Conservation (phyloP, 225 moss, liverwort and hornwort genomes). For the Polytrichum commune region DNA sequence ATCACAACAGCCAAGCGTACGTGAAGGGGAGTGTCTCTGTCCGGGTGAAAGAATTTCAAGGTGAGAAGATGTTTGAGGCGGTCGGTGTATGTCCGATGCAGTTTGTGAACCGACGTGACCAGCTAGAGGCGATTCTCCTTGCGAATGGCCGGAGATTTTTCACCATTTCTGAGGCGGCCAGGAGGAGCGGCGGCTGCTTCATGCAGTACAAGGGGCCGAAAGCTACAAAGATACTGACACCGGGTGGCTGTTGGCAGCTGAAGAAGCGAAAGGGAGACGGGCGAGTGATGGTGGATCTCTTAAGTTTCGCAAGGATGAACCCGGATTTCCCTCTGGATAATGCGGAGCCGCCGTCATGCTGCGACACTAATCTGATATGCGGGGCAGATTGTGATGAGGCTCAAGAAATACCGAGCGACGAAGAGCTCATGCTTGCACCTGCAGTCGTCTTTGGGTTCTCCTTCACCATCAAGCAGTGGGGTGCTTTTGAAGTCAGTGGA, state of each 20-base stretch:
- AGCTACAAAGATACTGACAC: background rate
- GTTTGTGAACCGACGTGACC: conserved; percentile 10
- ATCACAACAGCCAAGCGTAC: conserved; percentile 51
- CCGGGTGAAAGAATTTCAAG: conserved; percentile 13
- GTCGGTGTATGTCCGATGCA: conserved; percentile 39
- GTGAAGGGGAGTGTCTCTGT: conserved; percentile 7
- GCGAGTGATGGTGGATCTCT: conserved; percentile 61
- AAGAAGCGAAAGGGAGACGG: conserved; percentile 56
- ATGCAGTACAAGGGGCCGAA: conserved; percentile 40
- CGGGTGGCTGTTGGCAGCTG: conserved; percentile 12
- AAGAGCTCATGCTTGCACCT: conserved; percentile 52
- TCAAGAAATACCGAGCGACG: conserved; percentile 29
- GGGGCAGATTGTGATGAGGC: background rate
- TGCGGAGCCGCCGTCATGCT: conserved; percentile 37
- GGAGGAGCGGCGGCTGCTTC: conserved; percentile 22
- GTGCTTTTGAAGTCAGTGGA: conserved; percentile 50
- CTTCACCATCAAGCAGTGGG: conserved; percentile 68
- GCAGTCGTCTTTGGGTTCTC: conserved; percentile 73
- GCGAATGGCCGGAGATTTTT: conserved; percentile 46
- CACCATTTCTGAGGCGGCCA: background rate
- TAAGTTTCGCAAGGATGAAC: conserved; percentile 67
- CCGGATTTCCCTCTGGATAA: conserved; percentile 40
- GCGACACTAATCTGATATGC: background rate
- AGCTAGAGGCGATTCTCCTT: conserved; percentile 35
- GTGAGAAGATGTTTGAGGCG: conserved; percentile 34